Evolutionary conservation across 139 green algal genomes (phyloP).

Genomic region (Coelastrella sp.): DNA sequence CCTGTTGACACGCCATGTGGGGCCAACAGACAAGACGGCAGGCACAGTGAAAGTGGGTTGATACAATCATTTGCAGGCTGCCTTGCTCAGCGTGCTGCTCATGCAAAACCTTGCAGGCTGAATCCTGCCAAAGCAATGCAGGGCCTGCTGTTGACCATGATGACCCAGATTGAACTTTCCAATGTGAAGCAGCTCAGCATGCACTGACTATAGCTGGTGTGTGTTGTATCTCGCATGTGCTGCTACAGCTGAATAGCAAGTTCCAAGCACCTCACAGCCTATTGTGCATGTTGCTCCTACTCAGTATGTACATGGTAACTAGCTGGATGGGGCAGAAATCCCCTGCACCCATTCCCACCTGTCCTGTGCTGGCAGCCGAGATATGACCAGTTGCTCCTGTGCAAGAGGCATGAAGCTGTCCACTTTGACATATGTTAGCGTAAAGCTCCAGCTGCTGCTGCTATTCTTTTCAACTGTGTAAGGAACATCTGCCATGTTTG

Average conservation of each 20-base stretch:
- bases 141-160: no score
- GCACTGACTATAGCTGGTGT: no score
- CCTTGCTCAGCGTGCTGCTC: no score
- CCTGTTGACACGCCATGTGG: not conserved
- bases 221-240: no score
- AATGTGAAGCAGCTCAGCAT: no score
- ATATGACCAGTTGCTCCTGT: constrained; percentile 73
- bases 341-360: constrained; percentile 1
- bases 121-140: no score
- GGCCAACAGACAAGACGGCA: not conserved
- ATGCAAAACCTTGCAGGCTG: no score
- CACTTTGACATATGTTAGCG: constrained; percentile 73
- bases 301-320: not conserved
- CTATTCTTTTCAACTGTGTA: constrained; percentile 21
- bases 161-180: no score
- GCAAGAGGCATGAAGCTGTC: constrained; percentile 71
- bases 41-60: not conserved
- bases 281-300: no score
- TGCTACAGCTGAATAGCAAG: no score
- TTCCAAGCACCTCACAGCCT: no score
- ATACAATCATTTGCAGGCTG: not conserved
- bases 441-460: constrained; percentile 72
- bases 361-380: constrained; percentile 57
- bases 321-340: not conserved
- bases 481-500: constrained; percentile 63